Evolutionary conservation across 768 basidiomycete genomes (phyloP).

Genomic region (Leccinum variicolor): DNA sequence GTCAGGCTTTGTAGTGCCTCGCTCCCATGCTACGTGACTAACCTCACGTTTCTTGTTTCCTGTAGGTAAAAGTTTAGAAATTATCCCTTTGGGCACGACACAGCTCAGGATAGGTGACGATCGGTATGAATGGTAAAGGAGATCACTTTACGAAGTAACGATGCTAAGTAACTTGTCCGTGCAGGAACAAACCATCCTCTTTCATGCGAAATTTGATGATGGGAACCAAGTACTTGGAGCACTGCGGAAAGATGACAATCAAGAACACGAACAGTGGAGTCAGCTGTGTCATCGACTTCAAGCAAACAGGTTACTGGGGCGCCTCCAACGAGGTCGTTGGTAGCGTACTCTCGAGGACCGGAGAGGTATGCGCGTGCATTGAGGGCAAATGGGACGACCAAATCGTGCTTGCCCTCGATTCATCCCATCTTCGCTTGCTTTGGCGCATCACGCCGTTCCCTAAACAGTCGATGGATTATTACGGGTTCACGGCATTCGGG

Average conservation of each 20-base stretch:
- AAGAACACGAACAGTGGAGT: constrained; percentile 54
- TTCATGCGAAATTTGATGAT: constrained; percentile 89
- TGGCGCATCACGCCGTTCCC: constrained; percentile 79
- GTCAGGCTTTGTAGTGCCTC: constrained; percentile 17
- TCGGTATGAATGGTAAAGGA: constrained; percentile 63
- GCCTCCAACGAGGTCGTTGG: constrained; percentile 72
- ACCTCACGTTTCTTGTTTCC: constrained; percentile 12
- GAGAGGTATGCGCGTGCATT: constrained; percentile 55
- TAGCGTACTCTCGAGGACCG: constrained; percentile 49
- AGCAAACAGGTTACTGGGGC: constrained; percentile 82
- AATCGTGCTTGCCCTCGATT: constrained; percentile 63
- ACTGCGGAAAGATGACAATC: constrained; percentile 75
- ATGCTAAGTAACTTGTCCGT: neutral
- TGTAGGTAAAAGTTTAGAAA: constrained; percentile 83
- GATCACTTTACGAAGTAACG: neutral
- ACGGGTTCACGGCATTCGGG: constrained; percentile 79
- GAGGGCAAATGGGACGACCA: constrained; percentile 92
- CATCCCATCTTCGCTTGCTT: constrained; percentile 66
- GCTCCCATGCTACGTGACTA: constrained; percentile 13
- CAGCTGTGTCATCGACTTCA: constrained; percentile 77
- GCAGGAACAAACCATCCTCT: constrained; percentile 81
- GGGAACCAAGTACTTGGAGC: constrained; percentile 88
- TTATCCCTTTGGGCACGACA: constrained; percentile 75
- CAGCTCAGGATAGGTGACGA: constrained; percentile 66
- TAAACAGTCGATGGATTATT: constrained; percentile 64